Base-by-base conservation (phyloP, 1,139 yeast species). In the Taphrina pruni region DNA sequence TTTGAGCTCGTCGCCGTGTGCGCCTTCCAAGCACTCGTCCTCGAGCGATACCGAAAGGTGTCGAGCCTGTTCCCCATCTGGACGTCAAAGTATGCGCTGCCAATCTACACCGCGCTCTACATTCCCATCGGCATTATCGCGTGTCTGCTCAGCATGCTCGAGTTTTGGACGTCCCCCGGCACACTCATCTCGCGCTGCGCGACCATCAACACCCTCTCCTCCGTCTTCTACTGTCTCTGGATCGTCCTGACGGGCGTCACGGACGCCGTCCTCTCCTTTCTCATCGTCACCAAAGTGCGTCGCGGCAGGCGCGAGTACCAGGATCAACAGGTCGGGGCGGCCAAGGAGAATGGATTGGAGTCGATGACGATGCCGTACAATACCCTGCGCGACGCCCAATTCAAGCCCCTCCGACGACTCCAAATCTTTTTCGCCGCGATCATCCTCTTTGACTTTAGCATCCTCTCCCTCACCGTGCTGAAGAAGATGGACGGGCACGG, bases 21-120 rank as follows among this genome's bases (percentile, higher is more conserved):
- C 39, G 12, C 60, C 39, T 62, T 62, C 26, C 66, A 62, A 14
- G 32, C 52, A n/a, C 52, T 62, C 26, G 66, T 62, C 20, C 60
- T 62, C 26, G 66, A 62, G 52, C 66, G 66, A 11, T 62, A 62
- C 38, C 51, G 66, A 48, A 62, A 62, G 20, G 57, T 62, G 32
- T 21, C 60, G 12, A n/a, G 11, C 39, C 35, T 62, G 5, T 62
- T 62, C 17, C 66, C 66, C 14, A n/a, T 9, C 26, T 32, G 48
- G 60, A 45, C 57, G 8, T 54, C 56, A 26, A 51, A 41, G 17
- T 52, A 52, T 41, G 66, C 60, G 2, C 66, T 62, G 21, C 50
- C 52, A 11, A 62, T 43, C 39, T 62, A 62, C 20, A 35, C 52
- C 32, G 38, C 60, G n/a, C 32, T 62, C 21, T 62, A 62, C 52